Conservation (phyloP, 805 yeast species). For the Candida endomychidarum region DNA sequence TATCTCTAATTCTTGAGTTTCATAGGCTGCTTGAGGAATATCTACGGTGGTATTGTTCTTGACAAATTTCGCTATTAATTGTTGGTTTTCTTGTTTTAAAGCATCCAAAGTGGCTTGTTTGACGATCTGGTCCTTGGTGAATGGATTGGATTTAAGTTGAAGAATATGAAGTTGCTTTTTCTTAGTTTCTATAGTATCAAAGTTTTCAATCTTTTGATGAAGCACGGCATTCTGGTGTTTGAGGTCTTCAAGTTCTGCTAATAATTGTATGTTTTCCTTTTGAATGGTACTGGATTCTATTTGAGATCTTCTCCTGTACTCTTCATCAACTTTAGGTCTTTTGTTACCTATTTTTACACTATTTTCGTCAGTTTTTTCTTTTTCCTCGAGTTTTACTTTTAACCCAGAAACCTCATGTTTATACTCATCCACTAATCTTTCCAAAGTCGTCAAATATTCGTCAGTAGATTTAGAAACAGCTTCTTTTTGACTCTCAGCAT, state of each 20-base stretch:
- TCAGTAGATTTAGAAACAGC: conserved; percentile 29
- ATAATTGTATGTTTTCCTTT: conserved; percentile 40
- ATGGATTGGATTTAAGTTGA: conserved; percentile 67
- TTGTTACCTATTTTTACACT: conserved; percentile 19
- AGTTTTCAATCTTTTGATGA: conserved; percentile 33
- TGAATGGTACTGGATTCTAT: conserved; percentile 22
- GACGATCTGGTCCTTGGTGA: conserved; percentile 57
- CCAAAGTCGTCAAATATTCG: conserved; percentile 42
- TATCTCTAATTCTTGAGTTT: conserved; percentile 57
- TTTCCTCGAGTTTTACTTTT: too few species aligned
- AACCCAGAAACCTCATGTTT: conserved; percentile 50
- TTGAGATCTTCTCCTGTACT: conserved; percentile 17
- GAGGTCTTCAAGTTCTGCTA: conserved; percentile 35
- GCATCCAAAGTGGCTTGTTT: conserved; percentile 52
- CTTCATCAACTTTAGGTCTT: conserved; percentile 27
- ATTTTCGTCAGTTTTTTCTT: conserved; percentile 26
- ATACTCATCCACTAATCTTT: conserved; percentile 53
- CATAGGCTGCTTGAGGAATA: conserved; percentile 60
- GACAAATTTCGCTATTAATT: conserved; percentile 38
- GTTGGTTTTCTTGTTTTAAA: conserved; percentile 57
- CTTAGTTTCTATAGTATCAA: conserved; percentile 20
- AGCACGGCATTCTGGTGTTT: conserved; percentile 36
- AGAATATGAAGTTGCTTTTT: conserved; percentile 45
- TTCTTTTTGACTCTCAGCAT: conserved; percentile 22
- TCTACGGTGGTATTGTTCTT: conserved; percentile 20